These are phyloP conservation scores for Starmerella etchellsii DNA, from an alignment of 805 yeast species.

Conservation along the genomic window DNA sequence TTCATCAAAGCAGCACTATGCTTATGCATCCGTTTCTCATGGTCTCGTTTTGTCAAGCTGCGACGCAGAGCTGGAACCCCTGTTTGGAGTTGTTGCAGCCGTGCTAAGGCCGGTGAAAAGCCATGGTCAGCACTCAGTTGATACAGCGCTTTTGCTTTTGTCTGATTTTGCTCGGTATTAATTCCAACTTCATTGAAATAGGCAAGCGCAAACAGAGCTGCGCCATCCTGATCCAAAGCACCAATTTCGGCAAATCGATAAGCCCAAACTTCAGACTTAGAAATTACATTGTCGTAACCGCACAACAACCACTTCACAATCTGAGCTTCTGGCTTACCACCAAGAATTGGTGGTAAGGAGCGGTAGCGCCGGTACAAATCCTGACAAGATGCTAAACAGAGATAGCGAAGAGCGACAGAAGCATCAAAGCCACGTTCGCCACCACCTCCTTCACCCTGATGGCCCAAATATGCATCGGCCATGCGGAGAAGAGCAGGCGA, in stretches of 20 bases:
- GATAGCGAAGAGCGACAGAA: slow-evolving; percentile 25
- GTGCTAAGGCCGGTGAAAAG: slow-evolving; percentile 25
- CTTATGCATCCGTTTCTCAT: slow-evolving; percentile 12
- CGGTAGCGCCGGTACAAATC: slow-evolving; percentile 22
- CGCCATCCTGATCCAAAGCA: slow-evolving; percentile 45
- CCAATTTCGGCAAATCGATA: slow-evolving; percentile 53
- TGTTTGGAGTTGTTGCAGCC: slow-evolving; percentile 19
- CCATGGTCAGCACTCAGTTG: slow-evolving; percentile 43
- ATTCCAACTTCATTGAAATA: slow-evolving; percentile 56
- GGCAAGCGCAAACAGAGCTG: slow-evolving; percentile 60
- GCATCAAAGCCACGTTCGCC: slow-evolving; percentile 24
- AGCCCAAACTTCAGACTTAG: slow-evolving; percentile 50
- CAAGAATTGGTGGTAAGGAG: slow-evolving; percentile 11
- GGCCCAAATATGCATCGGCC: slow-evolving; percentile 28
- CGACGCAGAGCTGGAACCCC: slow-evolving; percentile 14
- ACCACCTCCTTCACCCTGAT: neutral
- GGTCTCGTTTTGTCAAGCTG: slow-evolving; percentile 17
- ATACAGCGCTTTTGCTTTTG: slow-evolving; percentile 39
- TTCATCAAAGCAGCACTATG: slow-evolving; percentile 10
- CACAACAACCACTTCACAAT: slow-evolving; percentile 51
- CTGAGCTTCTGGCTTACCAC: slow-evolving; percentile 30
- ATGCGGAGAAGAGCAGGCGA: slow-evolving; percentile 29
- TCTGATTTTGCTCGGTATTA: slow-evolving; percentile 36
- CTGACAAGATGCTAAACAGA: slow-evolving; percentile 28
- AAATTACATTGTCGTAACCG: slow-evolving; percentile 45